phyloP scores from a whole-genome alignment of 106 monocot genomes.

The Dendrobium catenatum region DNA sequence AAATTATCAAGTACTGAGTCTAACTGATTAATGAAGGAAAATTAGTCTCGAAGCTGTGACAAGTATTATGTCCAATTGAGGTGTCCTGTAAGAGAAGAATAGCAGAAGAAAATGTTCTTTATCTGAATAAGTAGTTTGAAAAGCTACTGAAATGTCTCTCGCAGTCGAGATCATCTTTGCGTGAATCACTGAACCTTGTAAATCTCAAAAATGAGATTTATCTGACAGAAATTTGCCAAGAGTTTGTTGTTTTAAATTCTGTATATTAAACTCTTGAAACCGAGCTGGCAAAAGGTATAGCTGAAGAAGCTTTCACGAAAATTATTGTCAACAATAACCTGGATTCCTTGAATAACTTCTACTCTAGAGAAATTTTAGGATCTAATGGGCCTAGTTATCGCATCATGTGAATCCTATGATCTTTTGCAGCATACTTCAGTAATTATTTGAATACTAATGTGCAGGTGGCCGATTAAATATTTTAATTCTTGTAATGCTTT shows the following conservation, averaged over 20 bases:
- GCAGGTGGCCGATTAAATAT: background rate
- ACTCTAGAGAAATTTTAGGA: slow-evolving; percentile 52
- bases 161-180: slow-evolving; percentile 13
- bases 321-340: slow-evolving; percentile 39
- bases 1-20: too few relatives aligned
- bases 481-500: background rate
- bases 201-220: slow-evolving; percentile 19
- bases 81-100: slow-evolving; percentile 19
- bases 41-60: too few relatives aligned
- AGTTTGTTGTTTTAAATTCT: slow-evolving; percentile 22
- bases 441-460: background rate
- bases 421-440: background rate
- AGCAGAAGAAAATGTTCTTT: slow-evolving; percentile 21
- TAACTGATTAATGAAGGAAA: too few relatives aligned
- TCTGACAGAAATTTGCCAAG: slow-evolving; percentile 21
- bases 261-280: slow-evolving; percentile 35
- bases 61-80: slow-evolving; percentile 16
- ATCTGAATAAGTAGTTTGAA: slow-evolving; percentile 24
- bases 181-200: slow-evolving; percentile 3
- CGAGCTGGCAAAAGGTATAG: slow-evolving; percentile 26
- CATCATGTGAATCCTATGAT: too few relatives aligned
- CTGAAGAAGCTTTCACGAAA: slow-evolving; percentile 19
- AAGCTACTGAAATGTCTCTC: slow-evolving; percentile 16
- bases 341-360: slow-evolving; percentile 72
- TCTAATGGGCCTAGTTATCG: slow-evolving; percentile 22